Evolutionary conservation across 495 filamentous ascomycete genomes (phyloP).

Genomic region (Penicillium lagena): DNA sequence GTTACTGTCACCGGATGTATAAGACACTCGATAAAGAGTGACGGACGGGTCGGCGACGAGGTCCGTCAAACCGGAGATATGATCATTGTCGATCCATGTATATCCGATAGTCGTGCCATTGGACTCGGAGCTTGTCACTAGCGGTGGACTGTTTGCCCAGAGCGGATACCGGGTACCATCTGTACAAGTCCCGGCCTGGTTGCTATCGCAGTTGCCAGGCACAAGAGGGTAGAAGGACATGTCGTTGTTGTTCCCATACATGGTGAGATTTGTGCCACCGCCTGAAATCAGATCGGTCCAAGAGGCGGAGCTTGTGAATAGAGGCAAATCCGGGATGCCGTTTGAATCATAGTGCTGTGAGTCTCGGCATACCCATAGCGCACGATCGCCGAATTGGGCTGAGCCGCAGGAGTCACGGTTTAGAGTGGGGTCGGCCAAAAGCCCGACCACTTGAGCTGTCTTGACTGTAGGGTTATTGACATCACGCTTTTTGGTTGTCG

Average conservation of each 20-base stretch:
- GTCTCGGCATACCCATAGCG: constrained; percentile 24
- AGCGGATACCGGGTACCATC: constrained; percentile 17
- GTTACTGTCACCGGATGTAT: constrained; percentile 2
- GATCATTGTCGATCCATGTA: constrained; percentile 22
- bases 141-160: constrained; percentile 24
- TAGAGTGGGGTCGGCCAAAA: constrained; percentile 18
- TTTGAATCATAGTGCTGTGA: constrained; percentile 11
- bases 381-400: constrained; percentile 13
- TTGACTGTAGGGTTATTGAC: constrained; percentile 1
- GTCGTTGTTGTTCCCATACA: constrained; percentile 14
- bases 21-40: constrained; percentile 16
- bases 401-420: constrained; percentile 26
- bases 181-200: constrained; percentile 12
- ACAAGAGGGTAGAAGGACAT: constrained; percentile 18
- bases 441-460: constrained; percentile 15
- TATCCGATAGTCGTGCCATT: constrained; percentile 12
- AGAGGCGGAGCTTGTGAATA: constrained; percentile 19
- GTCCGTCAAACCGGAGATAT: constrained; percentile 12
- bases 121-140: constrained; percentile 10
- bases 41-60: constrained; percentile 12
- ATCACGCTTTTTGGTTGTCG: neutral
- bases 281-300: constrained; percentile 7
- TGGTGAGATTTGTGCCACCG: constrained; percentile 2
- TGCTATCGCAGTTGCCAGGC: constrained; percentile 10
- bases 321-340: constrained; percentile 8